Conservation (phyloP, 1,139 yeast genomes). For the Scheffersomyces titani region DNA sequence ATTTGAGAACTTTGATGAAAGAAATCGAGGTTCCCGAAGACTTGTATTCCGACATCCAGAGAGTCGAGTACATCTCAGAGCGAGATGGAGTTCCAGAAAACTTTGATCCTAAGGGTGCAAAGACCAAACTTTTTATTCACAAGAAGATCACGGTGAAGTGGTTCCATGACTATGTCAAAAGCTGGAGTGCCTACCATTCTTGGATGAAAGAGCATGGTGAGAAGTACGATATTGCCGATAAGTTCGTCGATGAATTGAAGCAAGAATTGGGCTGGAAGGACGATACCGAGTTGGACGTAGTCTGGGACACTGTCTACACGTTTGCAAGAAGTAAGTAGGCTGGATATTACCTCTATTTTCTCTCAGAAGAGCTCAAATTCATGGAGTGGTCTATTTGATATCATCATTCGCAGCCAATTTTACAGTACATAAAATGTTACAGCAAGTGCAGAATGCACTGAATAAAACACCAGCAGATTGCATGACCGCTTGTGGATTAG, state of each 20-base stretch:
- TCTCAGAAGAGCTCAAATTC: not conserved
- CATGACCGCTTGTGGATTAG: not conserved
- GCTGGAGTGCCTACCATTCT: constrained; percentile 72
- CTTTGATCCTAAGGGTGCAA: constrained; percentile 21
- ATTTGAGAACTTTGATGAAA: constrained; percentile 46
- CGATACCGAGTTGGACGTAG: constrained; percentile 44
- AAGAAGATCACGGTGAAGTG: constrained; percentile 44
- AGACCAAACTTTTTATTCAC: constrained; percentile 39
- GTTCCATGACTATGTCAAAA: constrained; percentile 52
- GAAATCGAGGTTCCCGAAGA: constrained; percentile 43
- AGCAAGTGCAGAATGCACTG: not conserved
- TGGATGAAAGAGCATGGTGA: constrained; percentile 52
- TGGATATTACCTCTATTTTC: not conserved
- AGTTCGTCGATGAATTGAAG: constrained; percentile 45
- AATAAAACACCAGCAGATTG: not conserved
- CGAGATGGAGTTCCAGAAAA: constrained; percentile 24
- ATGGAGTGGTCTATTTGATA: not conserved
- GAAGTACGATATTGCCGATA: constrained; percentile 38
- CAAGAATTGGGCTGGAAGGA: constrained; percentile 44
- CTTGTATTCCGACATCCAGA: constrained; percentile 40
- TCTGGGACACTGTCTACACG: constrained; percentile 62
- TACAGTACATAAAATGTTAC: not conserved
- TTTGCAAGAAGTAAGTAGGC: constrained; percentile 33
- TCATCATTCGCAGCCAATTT: not conserved
- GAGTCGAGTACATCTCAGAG: constrained; percentile 28